Conservation (phyloP, 331 rosid species). For the Pyracantha coccinea region DNA sequence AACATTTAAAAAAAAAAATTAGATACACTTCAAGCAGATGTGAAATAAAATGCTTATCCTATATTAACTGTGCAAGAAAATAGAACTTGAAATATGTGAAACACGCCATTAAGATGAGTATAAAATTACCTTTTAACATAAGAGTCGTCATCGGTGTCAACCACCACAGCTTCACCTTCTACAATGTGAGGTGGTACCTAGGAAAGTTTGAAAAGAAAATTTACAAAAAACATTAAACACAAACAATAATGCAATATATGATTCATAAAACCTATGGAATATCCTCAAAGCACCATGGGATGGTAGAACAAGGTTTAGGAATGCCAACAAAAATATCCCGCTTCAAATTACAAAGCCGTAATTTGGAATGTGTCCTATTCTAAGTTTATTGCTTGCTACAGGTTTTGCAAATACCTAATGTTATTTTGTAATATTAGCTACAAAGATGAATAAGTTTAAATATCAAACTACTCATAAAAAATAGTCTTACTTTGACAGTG, state of each 20-base stretch:
- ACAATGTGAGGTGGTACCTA: constrained; percentile 78
- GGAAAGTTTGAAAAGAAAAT: background rate
- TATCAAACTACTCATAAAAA: background rate
- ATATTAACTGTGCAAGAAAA: background rate
- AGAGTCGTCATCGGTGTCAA: constrained; percentile 65
- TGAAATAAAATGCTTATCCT: background rate
- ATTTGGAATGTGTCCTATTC: background rate
- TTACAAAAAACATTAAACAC: background rate
- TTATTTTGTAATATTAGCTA: background rate
- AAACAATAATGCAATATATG: background rate
- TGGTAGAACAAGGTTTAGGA: background rate
- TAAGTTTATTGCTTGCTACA: background rate
- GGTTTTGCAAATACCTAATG: background rate
- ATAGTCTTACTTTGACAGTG: constrained; percentile 64
- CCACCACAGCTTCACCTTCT: constrained; percentile 66
- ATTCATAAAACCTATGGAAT: background rate
- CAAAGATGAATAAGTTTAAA: constrained; percentile 1
- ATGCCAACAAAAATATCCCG: no score
- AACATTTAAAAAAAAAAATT: background rate
- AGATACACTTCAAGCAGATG: background rate
- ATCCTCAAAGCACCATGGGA: background rate
- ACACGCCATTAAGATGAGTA: background rate
- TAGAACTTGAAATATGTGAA: background rate
- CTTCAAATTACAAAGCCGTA: background rate
- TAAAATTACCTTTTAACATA: constrained; percentile 68